A percentile compares a stretch with the other conserved stretches of the same genome.
phyloP scores from a whole-genome alignment of 2,329 filamentous ascomycete genomes.

The Dothistroma pini region DNA sequence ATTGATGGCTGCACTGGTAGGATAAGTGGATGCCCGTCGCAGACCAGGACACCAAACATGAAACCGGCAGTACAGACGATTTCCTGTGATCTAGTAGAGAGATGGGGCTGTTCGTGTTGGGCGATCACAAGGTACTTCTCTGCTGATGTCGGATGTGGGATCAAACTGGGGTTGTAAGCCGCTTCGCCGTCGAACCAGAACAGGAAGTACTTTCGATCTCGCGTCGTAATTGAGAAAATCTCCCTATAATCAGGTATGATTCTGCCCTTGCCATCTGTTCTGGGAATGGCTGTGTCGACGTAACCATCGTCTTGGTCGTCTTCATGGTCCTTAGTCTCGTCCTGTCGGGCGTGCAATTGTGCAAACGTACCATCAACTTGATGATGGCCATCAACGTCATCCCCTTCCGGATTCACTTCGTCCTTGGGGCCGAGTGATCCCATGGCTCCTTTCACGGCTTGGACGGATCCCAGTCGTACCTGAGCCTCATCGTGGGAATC shows the following conservation, averaged over 20 bases:
- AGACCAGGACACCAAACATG: slow-evolving; percentile 40
- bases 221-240: slow-evolving; percentile 48
- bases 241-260: slow-evolving; percentile 21
- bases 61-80: slow-evolving; percentile 52
- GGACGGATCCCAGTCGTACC: not conserved
- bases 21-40: slow-evolving; percentile 40
- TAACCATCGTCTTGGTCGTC: slow-evolving; percentile 1
- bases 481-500: not conserved
- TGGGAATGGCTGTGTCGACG: not conserved
- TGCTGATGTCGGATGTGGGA: slow-evolving; percentile 51
- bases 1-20: slow-evolving; percentile 49
- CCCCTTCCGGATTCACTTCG: not conserved
- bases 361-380: not conserved
- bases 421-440: not conserved
- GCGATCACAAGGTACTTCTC: slow-evolving; percentile 51
- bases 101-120: slow-evolving; percentile 25
- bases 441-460: not conserved
- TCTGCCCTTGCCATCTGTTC: slow-evolving; percentile 3
- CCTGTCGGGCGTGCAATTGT: not conserved
- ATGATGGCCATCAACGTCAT: slow-evolving; percentile 1
- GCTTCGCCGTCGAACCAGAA: slow-evolving; percentile 46
- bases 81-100: slow-evolving; percentile 32
- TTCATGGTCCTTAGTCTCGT: slow-evolving; percentile 1
- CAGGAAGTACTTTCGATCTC: slow-evolving; percentile 47
- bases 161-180: slow-evolving; percentile 55